phyloP scores from a whole-genome alignment of 352 stramenopile species.

The Blastocystis sp. region DNA sequence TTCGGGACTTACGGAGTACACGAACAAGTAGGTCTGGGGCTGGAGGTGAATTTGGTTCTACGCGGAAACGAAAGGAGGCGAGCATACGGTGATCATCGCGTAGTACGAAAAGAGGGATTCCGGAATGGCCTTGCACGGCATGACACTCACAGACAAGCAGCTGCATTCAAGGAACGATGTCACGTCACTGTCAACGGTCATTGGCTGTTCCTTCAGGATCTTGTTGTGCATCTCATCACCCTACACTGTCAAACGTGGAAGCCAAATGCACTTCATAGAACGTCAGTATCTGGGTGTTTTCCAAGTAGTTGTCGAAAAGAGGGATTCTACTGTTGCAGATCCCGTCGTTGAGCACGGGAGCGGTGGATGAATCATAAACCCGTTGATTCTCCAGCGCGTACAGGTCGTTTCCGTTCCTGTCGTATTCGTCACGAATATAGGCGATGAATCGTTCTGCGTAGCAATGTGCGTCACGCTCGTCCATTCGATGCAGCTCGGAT shows the following conservation, averaged over 20 bases:
- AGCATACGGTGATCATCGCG: neutral
- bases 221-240: neutral
- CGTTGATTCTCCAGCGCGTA: neutral
- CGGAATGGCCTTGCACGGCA: conserved; percentile 55
- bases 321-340: neutral
- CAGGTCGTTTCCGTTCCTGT: neutral
- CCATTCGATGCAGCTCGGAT: neutral
- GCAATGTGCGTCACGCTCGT: neutral
- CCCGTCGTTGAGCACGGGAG: neutral
- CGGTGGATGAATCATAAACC: neutral
- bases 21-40: conserved; percentile 17
- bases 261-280: conserved; percentile 17
- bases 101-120: neutral
- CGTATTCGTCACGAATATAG: neutral
- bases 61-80: neutral
- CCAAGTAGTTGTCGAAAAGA: conserved; percentile 28
- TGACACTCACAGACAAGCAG: neutral
- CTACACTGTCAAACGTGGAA: neutral
- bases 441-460: neutral
- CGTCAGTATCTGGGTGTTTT: neutral
- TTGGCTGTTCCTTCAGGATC: neutral
- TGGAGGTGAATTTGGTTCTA: conserved; percentile 37
- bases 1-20: neutral
- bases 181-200: neutral
- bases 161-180: neutral